Percentiles rank a stretch among this genome's conserved stretches.
Conservation (phyloP, 73 alveolate species). For the Symbiodinium natans region DNA sequence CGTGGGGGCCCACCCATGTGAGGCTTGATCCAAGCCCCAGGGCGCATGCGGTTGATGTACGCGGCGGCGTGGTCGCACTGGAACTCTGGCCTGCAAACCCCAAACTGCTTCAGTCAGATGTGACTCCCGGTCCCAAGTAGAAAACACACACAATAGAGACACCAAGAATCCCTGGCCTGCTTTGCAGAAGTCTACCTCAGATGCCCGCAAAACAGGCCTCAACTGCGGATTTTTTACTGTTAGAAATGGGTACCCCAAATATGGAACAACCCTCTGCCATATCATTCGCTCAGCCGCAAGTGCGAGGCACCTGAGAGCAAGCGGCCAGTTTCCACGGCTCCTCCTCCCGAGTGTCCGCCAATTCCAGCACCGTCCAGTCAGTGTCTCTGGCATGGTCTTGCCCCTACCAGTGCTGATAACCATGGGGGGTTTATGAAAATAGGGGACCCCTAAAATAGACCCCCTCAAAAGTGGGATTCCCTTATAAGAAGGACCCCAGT, state of each 20-base stretch:
- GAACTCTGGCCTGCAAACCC: background rate
- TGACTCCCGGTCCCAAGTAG: too few relatives aligned
- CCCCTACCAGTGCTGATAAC: background rate
- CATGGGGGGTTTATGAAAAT: too few relatives aligned
- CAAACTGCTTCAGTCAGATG: too few relatives aligned
- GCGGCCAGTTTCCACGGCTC: background rate
- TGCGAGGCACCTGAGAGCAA: background rate
- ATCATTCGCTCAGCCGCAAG: background rate
- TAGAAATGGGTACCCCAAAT: too few relatives aligned
- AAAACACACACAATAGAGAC: too few relatives aligned
- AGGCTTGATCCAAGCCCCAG: constrained; percentile 31
- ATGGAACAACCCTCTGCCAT: too few relatives aligned
- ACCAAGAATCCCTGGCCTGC: background rate
- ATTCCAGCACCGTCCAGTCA: constrained; percentile 19
- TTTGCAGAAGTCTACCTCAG: background rate
- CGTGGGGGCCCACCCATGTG: constrained; percentile 30
- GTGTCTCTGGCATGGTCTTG: constrained; percentile 4
- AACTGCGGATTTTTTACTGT: too few relatives aligned
- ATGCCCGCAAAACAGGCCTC: too few relatives aligned
- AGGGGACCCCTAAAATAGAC: background rate
- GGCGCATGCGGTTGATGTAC: constrained; percentile 33
- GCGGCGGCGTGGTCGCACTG: constrained; percentile 33
- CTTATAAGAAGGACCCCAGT: too few relatives aligned
- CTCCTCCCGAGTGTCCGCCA: constrained; percentile 35
- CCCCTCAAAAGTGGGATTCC: too few relatives aligned